phyloP scores from a whole-genome alignment of 2,329 filamentous ascomycete genomes.

The Trichoderma sp. region DNA sequence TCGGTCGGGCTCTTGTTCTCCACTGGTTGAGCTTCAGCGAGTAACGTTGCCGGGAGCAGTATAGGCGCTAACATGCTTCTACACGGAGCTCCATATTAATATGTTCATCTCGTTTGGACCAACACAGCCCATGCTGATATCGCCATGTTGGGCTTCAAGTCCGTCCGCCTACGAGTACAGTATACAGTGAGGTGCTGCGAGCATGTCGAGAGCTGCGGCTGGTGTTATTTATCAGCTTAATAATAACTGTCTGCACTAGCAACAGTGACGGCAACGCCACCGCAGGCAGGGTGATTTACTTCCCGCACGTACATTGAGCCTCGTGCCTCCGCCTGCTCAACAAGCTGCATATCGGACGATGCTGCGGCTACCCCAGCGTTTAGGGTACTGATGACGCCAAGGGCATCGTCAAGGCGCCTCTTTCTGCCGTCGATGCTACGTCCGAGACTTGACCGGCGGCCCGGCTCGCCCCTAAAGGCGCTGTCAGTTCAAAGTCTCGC shows the following conservation, averaged over 20 bases:
- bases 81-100: background rate
- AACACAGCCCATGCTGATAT: background rate
- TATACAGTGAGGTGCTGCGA: background rate
- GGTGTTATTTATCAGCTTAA: background rate
- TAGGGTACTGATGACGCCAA: constrained; percentile 17
- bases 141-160: background rate
- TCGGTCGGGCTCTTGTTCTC: constrained; percentile 14
- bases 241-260: background rate
- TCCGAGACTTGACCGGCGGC: constrained; percentile 22
- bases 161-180: background rate
- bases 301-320: background rate
- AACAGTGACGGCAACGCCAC: background rate
- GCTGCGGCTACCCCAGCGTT: background rate
- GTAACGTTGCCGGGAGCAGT: constrained; percentile 5
- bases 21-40: background rate
- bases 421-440: constrained; percentile 11
- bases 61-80: background rate
- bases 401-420: constrained; percentile 12
- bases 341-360: background rate
- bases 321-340: background rate
- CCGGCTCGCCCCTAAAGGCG: constrained; percentile 20
- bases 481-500: constrained; percentile 18
- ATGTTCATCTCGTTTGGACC: background rate
- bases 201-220: background rate
- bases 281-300: background rate